Evolutionary conservation across 2,329 filamentous ascomycete genomes (phyloP).

Genomic region (Aspergillus novofumigatus): DNA sequence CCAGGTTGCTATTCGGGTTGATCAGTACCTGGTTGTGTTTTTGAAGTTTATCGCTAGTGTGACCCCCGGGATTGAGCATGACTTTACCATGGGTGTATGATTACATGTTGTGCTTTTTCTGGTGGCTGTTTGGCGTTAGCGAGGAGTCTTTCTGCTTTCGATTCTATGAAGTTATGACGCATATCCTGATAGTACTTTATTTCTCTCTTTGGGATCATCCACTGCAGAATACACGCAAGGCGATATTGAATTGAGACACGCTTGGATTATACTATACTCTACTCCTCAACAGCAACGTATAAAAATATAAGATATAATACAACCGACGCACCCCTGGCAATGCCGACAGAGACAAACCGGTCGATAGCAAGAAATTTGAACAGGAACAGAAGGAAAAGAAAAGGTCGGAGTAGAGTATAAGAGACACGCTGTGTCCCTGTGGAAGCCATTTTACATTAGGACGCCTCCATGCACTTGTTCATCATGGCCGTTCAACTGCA

Average conservation of each 20-base stretch:
- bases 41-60: slow-evolving; percentile 76
- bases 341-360: no score
- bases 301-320: no score
- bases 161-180: not conserved
- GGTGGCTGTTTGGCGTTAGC: not conserved
- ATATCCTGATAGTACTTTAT: no score
- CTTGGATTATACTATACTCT: no score
- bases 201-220: no score
- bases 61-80: slow-evolving; percentile 94
- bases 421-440: not conserved
- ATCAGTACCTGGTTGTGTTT: slow-evolving; percentile 51
- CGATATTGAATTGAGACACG: no score
- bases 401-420: not conserved
- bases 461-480: no score
- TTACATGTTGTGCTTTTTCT: not conserved
- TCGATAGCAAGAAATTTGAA: not conserved
- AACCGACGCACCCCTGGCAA: no score
- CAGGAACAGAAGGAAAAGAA: not conserved
- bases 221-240: no score
- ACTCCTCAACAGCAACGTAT: no score
- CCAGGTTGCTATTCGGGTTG: slow-evolving; percentile 47
- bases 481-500: not conserved
- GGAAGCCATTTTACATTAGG: not conserved
- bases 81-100: slow-evolving; percentile 94
- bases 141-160: not conserved